These are phyloP conservation scores for Acer saccharum DNA, from an alignment of 345 rosid genomes.

Conservation along the genomic window DNA sequence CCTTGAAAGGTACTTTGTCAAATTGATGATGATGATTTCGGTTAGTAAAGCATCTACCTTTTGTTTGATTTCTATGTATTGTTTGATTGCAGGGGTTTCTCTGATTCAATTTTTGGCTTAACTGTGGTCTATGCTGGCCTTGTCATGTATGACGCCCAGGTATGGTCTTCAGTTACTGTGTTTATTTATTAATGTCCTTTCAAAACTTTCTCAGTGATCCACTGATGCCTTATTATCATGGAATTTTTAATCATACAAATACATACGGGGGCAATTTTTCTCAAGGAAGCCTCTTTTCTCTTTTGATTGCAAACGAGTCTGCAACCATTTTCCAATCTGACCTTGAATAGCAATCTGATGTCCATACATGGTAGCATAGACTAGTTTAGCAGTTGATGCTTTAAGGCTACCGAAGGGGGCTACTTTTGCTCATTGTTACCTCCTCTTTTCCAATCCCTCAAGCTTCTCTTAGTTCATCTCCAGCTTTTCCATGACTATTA, in stretches of 20 bases:
- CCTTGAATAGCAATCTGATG: neutral
- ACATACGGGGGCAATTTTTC: neutral
- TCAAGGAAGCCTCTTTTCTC: neutral
- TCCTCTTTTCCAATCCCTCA: neutral
- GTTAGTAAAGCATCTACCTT: neutral
- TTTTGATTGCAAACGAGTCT: neutral
- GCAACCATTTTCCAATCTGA: neutral
- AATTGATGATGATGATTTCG: neutral
- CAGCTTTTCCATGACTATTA: neutral
- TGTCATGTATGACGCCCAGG: conserved; percentile 95
- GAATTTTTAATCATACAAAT: too few species aligned
- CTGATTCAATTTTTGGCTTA: conserved; percentile 78
- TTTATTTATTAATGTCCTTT: neutral
- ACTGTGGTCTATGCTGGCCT: conserved; percentile 78
- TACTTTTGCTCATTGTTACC: neutral
- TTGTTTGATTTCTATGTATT: neutral
- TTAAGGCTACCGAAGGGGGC: neutral
- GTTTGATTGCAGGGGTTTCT: conserved; percentile 66
- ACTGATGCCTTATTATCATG: too few species aligned
- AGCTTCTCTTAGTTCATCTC: neutral
- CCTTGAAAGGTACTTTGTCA: conserved; percentile 64
- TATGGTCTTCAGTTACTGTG: too few species aligned
- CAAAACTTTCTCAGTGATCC: too few species aligned
- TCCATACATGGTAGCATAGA: neutral
- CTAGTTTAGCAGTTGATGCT: neutral